Percentiles rank a stretch among this genome's conserved stretches.
These are phyloP conservation scores for Boletus pseudo-olivaceus DNA, from an alignment of 768 basidiomycete genomes.

Conservation along the genomic window DNA sequence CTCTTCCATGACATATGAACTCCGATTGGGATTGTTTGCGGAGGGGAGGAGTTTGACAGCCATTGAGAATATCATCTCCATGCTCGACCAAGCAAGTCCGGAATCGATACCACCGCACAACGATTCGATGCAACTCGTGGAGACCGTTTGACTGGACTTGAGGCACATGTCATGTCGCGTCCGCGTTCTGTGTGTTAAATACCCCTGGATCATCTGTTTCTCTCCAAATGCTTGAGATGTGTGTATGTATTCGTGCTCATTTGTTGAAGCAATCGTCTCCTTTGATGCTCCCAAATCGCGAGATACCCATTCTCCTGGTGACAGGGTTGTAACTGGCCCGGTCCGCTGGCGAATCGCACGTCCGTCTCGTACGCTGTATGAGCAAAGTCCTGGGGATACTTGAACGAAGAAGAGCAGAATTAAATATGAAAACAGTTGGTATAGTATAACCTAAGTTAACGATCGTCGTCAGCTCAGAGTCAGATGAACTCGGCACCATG, in stretches of 20 bases:
- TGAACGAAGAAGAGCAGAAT: no score
- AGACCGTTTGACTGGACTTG: slow-evolving; percentile 6
- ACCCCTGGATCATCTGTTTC: not conserved
- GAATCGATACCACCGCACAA: slow-evolving; percentile 1
- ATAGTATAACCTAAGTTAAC: not conserved
- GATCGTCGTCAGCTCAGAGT: not conserved
- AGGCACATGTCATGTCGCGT: not conserved
- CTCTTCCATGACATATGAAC: slow-evolving; percentile 28
- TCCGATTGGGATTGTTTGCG: slow-evolving; percentile 23
- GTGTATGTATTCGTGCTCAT: slow-evolving; percentile 6
- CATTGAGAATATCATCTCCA: slow-evolving; percentile 25
- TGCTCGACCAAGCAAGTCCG: slow-evolving; percentile 27
- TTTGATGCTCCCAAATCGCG: not conserved
- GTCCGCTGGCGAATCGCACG: not conserved
- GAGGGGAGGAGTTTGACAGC: slow-evolving; percentile 24
- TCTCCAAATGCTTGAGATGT: not conserved
- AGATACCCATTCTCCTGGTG: not conserved
- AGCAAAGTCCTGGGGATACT: not conserved
- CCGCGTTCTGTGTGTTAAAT: not conserved
- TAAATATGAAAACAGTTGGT: no score
- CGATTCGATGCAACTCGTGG: not conserved
- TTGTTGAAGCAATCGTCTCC: not conserved
- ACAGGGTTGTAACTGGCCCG: no score
- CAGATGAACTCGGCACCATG: not conserved
- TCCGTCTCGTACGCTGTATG: not conserved